These are phyloP conservation scores for Macrocybe sp. DNA, from an alignment of 1,284 basidiomycete genomes.

Conservation along the genomic window DNA sequence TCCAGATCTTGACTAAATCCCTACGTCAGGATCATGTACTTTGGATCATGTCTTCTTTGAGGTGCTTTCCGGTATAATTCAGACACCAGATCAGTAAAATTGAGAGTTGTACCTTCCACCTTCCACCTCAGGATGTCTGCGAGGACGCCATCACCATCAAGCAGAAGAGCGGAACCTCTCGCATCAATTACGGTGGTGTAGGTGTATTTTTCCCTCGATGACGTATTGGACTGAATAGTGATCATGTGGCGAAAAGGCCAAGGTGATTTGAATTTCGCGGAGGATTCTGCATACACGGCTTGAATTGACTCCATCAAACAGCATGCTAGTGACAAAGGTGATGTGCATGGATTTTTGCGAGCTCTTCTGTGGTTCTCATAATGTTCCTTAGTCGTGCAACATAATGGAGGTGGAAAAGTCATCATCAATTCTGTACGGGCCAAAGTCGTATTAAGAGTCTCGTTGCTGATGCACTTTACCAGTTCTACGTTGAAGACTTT, in stretches of 20 bases:
- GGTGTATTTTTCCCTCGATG: constrained; percentile 10
- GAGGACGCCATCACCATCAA: constrained; percentile 39
- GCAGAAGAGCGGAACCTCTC: constrained; percentile 29
- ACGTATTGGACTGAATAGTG: not conserved
- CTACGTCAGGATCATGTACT: constrained; percentile 28
- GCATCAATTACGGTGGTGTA: constrained; percentile 34
- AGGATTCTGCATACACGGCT: not conserved
- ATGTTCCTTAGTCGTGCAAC: constrained; percentile 22
- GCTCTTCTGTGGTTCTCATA: not conserved
- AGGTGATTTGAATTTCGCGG: constrained; percentile 12
- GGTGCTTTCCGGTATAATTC: constrained; percentile 9
- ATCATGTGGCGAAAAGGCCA: constrained; percentile 17
- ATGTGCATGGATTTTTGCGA: not conserved
- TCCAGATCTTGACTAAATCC: constrained; percentile 2
- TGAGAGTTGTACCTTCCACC: not conserved
- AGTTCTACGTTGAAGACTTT: constrained; percentile 34
- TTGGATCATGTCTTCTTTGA: constrained; percentile 35
- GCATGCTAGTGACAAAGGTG: constrained; percentile 29
- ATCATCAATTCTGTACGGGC: constrained; percentile 30
- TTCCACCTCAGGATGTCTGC: constrained; percentile 31
- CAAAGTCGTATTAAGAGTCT: not conserved
- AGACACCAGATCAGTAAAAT: no score
- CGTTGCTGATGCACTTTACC: not conserved
- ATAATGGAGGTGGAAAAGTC: constrained; percentile 32
- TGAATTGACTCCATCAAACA: constrained; percentile 5